Percentiles rank a stretch among this genome's conserved stretches.
Conservation (phyloP, 257 asterid species). For the Hygrophila difformis region DNA sequence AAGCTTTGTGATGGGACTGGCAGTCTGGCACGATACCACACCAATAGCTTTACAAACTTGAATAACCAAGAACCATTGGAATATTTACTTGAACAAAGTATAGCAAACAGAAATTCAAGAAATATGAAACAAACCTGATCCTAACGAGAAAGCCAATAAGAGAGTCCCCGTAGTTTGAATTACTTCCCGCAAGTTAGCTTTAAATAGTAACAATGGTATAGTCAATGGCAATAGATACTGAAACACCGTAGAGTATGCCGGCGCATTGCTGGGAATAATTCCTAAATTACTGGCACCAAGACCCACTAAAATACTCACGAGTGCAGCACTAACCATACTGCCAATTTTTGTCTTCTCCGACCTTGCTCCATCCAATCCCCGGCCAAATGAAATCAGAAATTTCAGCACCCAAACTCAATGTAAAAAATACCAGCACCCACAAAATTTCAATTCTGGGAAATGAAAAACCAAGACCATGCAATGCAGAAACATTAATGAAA, state of each 20-base stretch:
- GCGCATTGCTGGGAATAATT: constrained; percentile 66
- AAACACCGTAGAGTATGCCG: constrained; percentile 55
- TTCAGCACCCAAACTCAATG: neutral
- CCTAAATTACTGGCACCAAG: constrained; percentile 79
- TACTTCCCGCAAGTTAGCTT: constrained; percentile 62
- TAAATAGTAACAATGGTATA: constrained; percentile 62
- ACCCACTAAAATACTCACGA: constrained; percentile 64
- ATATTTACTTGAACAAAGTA: neutral
- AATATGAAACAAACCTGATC: constrained; percentile 49
- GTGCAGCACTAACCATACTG: constrained; percentile 77
- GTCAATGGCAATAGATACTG: constrained; percentile 69
- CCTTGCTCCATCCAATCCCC: constrained; percentile 30
- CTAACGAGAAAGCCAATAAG: constrained; percentile 67
- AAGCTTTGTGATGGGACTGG: too few species aligned
- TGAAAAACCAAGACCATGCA: too few species aligned
- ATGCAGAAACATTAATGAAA: too few species aligned
- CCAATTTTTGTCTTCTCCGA: constrained; percentile 83
- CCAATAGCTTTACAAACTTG: too few species aligned
- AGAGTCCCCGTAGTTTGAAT: constrained; percentile 56
- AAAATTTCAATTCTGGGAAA: neutral
- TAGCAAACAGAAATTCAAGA: constrained; percentile 1
- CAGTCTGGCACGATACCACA: too few species aligned
- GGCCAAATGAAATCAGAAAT: constrained; percentile 13
- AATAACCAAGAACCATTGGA: neutral
- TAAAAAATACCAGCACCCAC: neutral